Base-by-base conservation (phyloP, 371 early-diverging fungal genomes). In the Apophysomyces variabilis region DNA sequence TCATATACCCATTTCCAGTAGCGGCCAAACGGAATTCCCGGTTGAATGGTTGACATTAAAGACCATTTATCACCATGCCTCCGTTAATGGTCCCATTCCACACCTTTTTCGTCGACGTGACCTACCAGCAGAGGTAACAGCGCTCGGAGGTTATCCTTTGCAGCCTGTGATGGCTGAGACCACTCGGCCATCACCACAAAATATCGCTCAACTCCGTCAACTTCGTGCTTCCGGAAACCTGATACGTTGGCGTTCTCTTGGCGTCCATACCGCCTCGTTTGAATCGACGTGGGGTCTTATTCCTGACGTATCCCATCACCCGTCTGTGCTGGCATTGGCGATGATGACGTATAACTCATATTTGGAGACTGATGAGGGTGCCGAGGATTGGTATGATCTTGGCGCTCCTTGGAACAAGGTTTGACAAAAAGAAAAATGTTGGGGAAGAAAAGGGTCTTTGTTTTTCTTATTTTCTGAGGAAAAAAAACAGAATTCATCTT, bases 311-410 rank as follows among this genome's bases (percentile, higher is more conserved):
- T 86, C 85, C 0, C 89, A 95, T 67, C 84, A 87, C 38, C 66
- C 76, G 18, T 92, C 94, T 0, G 82, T 95, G 13, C 65, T 89
- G 11, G 69, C 82, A 14, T 64, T 95, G 32, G 93, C 92, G n/a
- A 71, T 79, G 61, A 94, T 95, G 93, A 86, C 90, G 1, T 83
- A 80, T 56, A 89, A 95, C 72, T 89, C 93, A 0, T 95, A 95
- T 73, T 65, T 75, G 38, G 84, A 87, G 37, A 76, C 82, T 9
- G 69, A 72, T 18, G 77, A 82, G 2, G 71, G 69, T n/a, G 69
- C 71, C 0, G 62, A 66, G 4, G 93, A 87, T 61, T 89, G 92
- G 92, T 88, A 90, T 85, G 88, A 86, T 63, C 81, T 92, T 44
- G 94, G 90, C 26, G 75, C 78, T 37, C 71, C 79, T 41, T 96